Conservation (phyloP, 176 grass and related monocot genomes). For the Ensete glaucum region DNA sequence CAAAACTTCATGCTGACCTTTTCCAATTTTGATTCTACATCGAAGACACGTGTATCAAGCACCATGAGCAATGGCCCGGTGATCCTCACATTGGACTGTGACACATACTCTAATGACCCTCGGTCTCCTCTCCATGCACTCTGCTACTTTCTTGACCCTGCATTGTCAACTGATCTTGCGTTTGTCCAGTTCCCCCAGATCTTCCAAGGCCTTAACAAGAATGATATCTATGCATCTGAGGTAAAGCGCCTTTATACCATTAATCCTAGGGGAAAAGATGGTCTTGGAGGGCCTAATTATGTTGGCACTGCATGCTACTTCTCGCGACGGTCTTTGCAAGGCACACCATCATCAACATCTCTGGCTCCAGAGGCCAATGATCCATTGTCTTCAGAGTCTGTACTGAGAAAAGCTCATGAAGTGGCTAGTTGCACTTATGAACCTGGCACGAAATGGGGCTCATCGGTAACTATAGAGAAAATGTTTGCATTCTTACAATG, state of each 20-base stretch:
- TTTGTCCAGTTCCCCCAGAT: constrained; percentile 80
- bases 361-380: not conserved
- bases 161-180: constrained; percentile 25
- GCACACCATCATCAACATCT: not conserved
- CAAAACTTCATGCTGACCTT: not conserved
- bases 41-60: constrained; percentile 1
- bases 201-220: constrained; percentile 47
- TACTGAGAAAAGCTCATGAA: not conserved
- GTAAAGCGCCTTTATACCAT: constrained; percentile 29
- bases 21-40: not conserved
- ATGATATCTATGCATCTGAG: constrained; percentile 51
- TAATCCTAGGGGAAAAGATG: constrained; percentile 45
- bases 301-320: constrained; percentile 54
- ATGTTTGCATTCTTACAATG: not conserved
- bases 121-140: constrained; percentile 6
- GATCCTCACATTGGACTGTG: constrained; percentile 11
- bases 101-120: constrained; percentile 12
- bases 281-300: constrained; percentile 46
- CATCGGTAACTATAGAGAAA: constrained; percentile 6
- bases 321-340: constrained; percentile 44
- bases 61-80: constrained; percentile 5
- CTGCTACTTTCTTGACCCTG: constrained; percentile 17
- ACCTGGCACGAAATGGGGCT: constrained; percentile 43
- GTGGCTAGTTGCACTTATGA: constrained; percentile 40
- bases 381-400: constrained; percentile 6